Conservation (phyloP, 306 rosid genomes). For the Hippophae tibetana region DNA sequence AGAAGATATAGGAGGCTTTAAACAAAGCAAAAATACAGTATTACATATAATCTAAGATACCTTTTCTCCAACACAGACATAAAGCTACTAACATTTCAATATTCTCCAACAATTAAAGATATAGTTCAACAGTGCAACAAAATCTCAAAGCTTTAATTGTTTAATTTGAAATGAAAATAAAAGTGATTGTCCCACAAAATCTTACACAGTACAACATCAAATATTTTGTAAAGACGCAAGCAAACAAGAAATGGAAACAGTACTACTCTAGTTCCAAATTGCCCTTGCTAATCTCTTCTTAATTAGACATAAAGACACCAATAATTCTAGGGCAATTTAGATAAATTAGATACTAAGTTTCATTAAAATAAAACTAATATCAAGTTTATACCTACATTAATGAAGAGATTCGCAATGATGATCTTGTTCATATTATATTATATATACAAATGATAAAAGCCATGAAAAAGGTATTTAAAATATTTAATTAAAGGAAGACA, state of each 20-base stretch:
- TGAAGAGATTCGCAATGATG: not conserved
- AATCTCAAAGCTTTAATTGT: conserved; percentile 11
- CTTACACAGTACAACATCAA: conserved; percentile 31
- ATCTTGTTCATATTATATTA: not conserved
- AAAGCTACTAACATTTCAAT: too few species aligned
- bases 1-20: too few species aligned
- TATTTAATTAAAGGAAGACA: conserved; percentile 16
- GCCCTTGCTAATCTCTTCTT: conserved; percentile 20
- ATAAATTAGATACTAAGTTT: not conserved
- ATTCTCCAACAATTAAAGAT: too few species aligned
- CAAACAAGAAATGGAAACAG: conserved; percentile 14
- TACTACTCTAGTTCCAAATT: conserved; percentile 16
- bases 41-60: too few species aligned
- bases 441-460: conserved; percentile 6
- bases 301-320: conserved; percentile 11
- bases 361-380: not conserved
- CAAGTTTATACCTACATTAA: conserved; percentile 6
- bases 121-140: too few species aligned
- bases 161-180: conserved; percentile 25
- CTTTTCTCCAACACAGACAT: too few species aligned
- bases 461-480: conserved; percentile 25
- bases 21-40: too few species aligned
- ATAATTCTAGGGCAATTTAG: conserved; percentile 7
- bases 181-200: conserved; percentile 39
- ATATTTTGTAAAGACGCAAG: conserved; percentile 37